Evolutionary conservation across 208 protist genomes (phyloP).

Genomic region (Leishmania tropica): DNA sequence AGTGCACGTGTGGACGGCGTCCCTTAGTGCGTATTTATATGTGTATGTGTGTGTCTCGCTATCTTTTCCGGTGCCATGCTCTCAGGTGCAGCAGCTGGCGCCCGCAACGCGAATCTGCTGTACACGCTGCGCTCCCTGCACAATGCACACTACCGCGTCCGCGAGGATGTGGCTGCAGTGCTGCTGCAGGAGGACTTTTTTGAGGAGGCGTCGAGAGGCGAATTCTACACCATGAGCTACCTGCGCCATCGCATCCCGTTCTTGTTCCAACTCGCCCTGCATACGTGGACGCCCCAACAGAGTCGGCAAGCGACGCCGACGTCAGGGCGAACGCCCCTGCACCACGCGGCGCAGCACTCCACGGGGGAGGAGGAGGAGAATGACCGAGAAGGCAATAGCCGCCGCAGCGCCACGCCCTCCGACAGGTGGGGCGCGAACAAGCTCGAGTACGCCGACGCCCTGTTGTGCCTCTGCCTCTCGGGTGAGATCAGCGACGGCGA

Average conservation of each 20-base stretch:
- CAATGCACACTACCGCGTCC: conserved; percentile 14
- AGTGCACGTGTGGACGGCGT: conserved; percentile 3
- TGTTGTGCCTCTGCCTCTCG: no score
- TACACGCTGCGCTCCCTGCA: conserved; percentile 21
- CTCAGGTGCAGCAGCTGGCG: conserved; percentile 3
- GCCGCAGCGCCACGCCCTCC: no score
- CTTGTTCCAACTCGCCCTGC: conserved; percentile 34
- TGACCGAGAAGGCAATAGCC: no score
- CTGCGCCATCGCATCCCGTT: conserved; percentile 35
- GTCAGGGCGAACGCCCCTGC: background rate
- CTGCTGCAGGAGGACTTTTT: conserved; percentile 36
- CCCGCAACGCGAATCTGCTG: conserved; percentile 15
- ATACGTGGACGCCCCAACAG: conserved; percentile 16
- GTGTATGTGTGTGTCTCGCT: conserved; percentile 18
- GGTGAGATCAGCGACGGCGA: no score
- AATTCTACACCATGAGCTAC: conserved; percentile 30
- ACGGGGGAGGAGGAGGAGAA: background rate
- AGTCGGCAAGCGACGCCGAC: no score
- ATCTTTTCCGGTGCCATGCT: conserved; percentile 9
- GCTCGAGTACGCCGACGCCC: no score
- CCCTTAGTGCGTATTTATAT: no score
- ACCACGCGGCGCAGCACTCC: no score
- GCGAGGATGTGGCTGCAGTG: conserved; percentile 28
- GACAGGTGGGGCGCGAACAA: no score
- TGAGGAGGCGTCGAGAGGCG: conserved; percentile 25